Evolutionary conservation across 73 alveolate genomes (phyloP).

Genomic region (Paramecium primaurelia): DNA sequence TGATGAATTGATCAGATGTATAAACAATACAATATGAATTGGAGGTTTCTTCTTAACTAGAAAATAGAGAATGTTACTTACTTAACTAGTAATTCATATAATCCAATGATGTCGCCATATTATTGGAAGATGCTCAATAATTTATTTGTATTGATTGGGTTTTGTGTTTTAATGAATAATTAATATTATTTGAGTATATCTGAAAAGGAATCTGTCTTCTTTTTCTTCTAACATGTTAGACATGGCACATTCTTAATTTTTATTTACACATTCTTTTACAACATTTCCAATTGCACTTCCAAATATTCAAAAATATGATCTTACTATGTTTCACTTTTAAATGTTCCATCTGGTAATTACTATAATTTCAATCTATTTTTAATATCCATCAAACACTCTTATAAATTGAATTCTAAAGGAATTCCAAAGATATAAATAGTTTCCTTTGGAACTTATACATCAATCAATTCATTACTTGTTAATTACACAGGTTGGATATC

Average conservation of each 20-base stretch:
- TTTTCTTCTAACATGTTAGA: not conserved
- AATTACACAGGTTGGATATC: not conserved
- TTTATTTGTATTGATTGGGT: not conserved
- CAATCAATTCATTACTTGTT: not conserved
- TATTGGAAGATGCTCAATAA: not conserved
- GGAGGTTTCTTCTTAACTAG: not conserved
- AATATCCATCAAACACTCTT: not conserved
- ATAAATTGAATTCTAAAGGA: not conserved
- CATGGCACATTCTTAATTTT: constrained; percentile 37
- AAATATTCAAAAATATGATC: constrained; percentile 19
- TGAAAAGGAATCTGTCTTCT: not conserved
- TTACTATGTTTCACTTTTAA: not conserved
- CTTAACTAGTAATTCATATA: not conserved
- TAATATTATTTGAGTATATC: not conserved
- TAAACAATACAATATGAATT: not conserved
- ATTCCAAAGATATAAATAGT: not conserved
- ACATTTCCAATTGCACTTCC: not conserved
- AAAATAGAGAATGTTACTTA: not conserved
- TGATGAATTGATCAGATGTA: not conserved
- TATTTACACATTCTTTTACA: not conserved
- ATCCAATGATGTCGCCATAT: constrained; percentile 8
- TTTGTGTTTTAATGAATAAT: not conserved
- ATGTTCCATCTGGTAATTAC: not conserved
- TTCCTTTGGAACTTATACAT: not conserved
- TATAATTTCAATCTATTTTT: not conserved